Conservation (phyloP, 108 stramenopile genomes). For the Aurantiochytrium sp. region DNA sequence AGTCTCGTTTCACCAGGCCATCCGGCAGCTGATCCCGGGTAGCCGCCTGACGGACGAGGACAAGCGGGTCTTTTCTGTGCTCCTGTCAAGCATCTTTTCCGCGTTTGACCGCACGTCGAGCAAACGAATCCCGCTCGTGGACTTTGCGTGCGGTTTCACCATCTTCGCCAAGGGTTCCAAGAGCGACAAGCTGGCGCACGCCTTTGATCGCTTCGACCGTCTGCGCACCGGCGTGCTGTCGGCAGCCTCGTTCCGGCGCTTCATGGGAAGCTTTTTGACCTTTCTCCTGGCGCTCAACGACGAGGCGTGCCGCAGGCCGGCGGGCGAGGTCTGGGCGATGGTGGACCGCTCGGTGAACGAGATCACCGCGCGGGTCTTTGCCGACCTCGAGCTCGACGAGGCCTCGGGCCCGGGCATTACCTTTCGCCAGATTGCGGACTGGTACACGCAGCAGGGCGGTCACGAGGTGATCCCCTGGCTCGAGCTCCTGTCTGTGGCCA, state of each 20-base stretch:
- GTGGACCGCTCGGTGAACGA: neutral
- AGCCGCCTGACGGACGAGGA: neutral
- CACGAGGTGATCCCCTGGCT: neutral
- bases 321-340: neutral
- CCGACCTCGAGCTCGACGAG: neutral
- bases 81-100: neutral
- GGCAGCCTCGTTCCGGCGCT: neutral
- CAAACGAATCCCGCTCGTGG: neutral
- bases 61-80: neutral
- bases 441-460: neutral
- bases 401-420: neutral
- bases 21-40: neutral
- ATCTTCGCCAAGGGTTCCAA: neutral
- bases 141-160: neutral
- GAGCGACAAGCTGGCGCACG: slow-evolving; percentile 14
- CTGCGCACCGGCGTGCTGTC: neutral
- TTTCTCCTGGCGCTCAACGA: neutral
- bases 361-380: neutral
- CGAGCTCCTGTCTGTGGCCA: neutral
- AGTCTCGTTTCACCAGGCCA: neutral
- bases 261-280: neutral
- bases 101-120: neutral
- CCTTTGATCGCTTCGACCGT: neutral
- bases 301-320: neutral
- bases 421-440: neutral